phyloP scores from a whole-genome alignment of 768 basidiomycete genomes.

The Tylopilus plumbeoviolaceoides region DNA sequence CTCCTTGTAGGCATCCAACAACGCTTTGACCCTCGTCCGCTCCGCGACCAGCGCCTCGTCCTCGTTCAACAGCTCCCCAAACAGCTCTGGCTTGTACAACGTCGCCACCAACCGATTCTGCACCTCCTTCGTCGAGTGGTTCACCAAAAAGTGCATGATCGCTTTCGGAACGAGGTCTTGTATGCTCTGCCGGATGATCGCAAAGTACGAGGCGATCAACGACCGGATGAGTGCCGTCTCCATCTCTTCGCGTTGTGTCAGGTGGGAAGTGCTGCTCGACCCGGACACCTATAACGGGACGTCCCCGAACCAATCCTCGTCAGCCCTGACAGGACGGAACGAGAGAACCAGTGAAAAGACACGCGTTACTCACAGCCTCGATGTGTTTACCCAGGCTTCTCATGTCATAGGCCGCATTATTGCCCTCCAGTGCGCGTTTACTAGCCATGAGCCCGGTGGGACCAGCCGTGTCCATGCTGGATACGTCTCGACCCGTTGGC shows the following conservation, averaged over 20 bases:
- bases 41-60: conserved; percentile 95
- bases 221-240: conserved; percentile 93
- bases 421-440: conserved; percentile 65
- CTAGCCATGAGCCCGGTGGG: conserved; percentile 63
- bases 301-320: neutral
- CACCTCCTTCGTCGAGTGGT: conserved; percentile 92
- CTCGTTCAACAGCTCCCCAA: conserved; percentile 87
- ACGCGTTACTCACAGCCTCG: conserved; percentile 77
- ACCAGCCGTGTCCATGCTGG: conserved; percentile 46
- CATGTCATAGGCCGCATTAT: conserved; percentile 93
- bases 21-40: conserved; percentile 85
- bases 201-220: conserved; percentile 93
- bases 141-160: conserved; percentile 97
- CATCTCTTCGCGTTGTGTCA: conserved; percentile 90
- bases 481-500: conserved; percentile 63
- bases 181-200: conserved; percentile 93
- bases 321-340: conserved; percentile 10
- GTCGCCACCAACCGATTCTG: conserved; percentile 94
- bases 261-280: conserved; percentile 53
- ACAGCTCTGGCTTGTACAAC: conserved; percentile 92
- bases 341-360: neutral
- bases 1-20: conserved; percentile 94
- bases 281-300: conserved; percentile 43
- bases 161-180: conserved; percentile 97
- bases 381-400: conserved; percentile 97